Conservation (phyloP, 805 yeast species). For the Saccharomycopsis selenospora region DNA sequence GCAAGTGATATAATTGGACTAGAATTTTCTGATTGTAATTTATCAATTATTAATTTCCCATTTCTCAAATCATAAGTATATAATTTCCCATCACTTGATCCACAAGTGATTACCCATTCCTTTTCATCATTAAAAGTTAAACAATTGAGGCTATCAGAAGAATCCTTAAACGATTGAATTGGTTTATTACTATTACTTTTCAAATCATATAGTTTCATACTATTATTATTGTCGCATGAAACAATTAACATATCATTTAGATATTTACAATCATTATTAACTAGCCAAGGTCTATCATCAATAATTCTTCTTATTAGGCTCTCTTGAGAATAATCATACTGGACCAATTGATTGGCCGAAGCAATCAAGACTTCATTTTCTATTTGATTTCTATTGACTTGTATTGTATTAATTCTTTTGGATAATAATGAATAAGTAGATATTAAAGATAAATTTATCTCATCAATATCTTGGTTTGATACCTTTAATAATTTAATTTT, state of each 20-base stretch:
- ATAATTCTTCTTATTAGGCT: constrained; percentile 3
- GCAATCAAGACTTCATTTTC: constrained; percentile 6
- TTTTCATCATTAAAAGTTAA: constrained; percentile 4
- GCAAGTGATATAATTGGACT: constrained; percentile 9
- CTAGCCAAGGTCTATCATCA: constrained; percentile 12
- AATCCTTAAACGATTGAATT: constrained; percentile 9
- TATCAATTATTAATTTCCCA: constrained; percentile 10
- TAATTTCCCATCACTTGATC: constrained; percentile 14
- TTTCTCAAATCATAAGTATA: constrained; percentile 13
- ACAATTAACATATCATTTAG: constrained; percentile 2
- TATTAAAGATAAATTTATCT: constrained; percentile 2
- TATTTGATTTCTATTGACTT: background rate
- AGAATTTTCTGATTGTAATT: background rate
- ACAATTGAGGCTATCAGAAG: constrained; percentile 11
- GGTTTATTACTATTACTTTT: constrained; percentile 10
- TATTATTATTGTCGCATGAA: constrained; percentile 11
- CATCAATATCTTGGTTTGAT: background rate
- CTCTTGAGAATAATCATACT: constrained; percentile 7
- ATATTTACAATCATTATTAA: constrained; percentile 8
- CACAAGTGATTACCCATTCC: constrained; percentile 15
- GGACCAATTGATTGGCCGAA: constrained; percentile 10
- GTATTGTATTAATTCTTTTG: constrained; percentile 4
- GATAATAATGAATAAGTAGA: constrained; percentile 8
- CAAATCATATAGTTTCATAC: constrained; percentile 14
- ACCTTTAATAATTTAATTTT: constrained; percentile 8